Base-by-base conservation (phyloP, 768 basidiomycete species). In the Xerocomus spinulosus region DNA sequence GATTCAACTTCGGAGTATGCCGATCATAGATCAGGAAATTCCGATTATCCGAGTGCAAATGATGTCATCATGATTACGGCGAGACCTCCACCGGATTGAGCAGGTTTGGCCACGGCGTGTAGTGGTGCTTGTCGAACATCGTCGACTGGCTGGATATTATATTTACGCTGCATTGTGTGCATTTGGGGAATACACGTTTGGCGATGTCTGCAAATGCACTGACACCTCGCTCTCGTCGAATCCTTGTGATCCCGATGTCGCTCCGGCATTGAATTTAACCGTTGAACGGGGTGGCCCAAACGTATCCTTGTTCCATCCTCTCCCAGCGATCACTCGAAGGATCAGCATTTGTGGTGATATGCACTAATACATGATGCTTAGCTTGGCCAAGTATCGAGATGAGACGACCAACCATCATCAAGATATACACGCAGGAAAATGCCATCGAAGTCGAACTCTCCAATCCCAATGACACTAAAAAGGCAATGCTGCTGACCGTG, bases 281-380 rank as follows among this genome's bases (percentile, higher is more conserved):
- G 50, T 35, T 18, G 57, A 55, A 10, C 7, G 0, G 2, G 30
- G 9, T 14, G 20, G 15, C 12, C 13, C 37, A 13, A 40, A 26
- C 5, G 51, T 51, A 10, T 55, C 46, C 10, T 34, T 32, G n/a
- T 47, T 24, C 54, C 50, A 51, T 28, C 51, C 56, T 14, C 40
- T 53, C 10, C 54, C 54, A 9, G 10, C 17, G 30, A 63, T 26
- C 14, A 63, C 61, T 25, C 58, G 52, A 17, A 66, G 51, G 26
- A 66, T 59, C 40, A 63, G 36, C 36, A 61, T 43, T 34, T 61
- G 63, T 1, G 63, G 61, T 17, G 63, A 60, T 46, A 65, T 60
- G 34, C 55, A 63, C 62, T 65, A 32, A 6, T 5, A n/a, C 3
- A 9, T 8, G n/a, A 18, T 26, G 17, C 2, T 39, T 24, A 40